Base-by-base conservation (phyloP, 2,329 filamentous ascomycete genomes). In the Colletotrichum tropicale region DNA sequence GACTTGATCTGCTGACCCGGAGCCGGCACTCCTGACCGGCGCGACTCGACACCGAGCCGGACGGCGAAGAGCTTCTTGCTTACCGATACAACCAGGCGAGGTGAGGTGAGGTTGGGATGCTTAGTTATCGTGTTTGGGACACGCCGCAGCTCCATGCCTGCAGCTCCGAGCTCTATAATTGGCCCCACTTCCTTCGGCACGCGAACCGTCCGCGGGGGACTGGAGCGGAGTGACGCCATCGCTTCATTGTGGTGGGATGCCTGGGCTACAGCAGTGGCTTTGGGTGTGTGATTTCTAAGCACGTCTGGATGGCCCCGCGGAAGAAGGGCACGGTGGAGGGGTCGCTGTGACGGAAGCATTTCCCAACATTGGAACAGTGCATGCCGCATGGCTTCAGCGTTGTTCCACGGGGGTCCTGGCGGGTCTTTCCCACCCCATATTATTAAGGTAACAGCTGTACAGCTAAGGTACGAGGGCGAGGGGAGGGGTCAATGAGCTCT, bases 221-320 rank as follows among this genome's bases (percentile, higher is more conserved):
- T 52, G n/a, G 38, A 30, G 16, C 43, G 43, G 38, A 32, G 28
- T 26, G 38, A 48, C 36, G 64, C 64, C 43, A 56, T 30, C 58
- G 58, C 26, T 13, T 36, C 34, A 36, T 16, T 9, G 30, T n/a
- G 58, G 55, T 30, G 66, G 69, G 71, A 70, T 66, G 71, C 68
- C 66, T 70, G 48, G 10, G 32, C 32, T 64, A 24, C 21, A 58
- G 30, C 21, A 58, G 30, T 24, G 18, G 28, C 30, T 21, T 34
- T 21, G 34, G 24, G 7, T 52, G 43, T 52, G 24, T 68, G 74
- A 76, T 76, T 74, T 69, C 65, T 76, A 76, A 76, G 74, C 74
- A 74, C 18, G n/a, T 21, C 24, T 32, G 30, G 48, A 61, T 28
- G 28, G 38, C 56, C 70, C 70, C 56, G 38, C 62, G 58, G 56